A percentile compares a stretch with the other conserved stretches of the same genome.
phyloP scores from a whole-genome alignment of 2,329 filamentous ascomycete genomes.

The Chaetomiaceae sp. region DNA sequence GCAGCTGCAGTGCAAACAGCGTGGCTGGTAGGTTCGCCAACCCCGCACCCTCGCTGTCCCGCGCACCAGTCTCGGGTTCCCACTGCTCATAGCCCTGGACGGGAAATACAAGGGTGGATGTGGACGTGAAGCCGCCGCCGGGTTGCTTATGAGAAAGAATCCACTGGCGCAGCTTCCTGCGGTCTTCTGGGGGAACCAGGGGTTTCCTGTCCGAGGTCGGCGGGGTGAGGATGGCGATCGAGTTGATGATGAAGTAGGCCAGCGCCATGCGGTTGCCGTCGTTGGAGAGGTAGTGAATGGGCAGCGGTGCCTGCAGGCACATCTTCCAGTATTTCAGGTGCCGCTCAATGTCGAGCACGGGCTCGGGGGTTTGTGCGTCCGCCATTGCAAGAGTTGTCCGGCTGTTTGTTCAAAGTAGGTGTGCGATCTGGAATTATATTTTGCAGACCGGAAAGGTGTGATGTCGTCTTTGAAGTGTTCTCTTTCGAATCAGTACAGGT shows the following conservation, averaged over 20 bases:
- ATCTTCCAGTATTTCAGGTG: constrained; percentile 93
- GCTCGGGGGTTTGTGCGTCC: constrained; percentile 17
- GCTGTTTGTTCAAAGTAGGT: no score
- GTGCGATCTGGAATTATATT: no score
- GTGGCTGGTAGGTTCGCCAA: constrained; percentile 77
- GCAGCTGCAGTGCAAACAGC: constrained; percentile 75
- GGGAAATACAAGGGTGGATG: constrained; percentile 61
- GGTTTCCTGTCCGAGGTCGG: not conserved
- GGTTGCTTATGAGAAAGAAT: constrained; percentile 83
- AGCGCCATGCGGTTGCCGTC: constrained; percentile 89
- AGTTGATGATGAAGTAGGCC: constrained; percentile 82
- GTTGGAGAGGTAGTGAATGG: constrained; percentile 76
- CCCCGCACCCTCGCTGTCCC: constrained; percentile 35
- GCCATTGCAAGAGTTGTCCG: constrained; percentile 20
- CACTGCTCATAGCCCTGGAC: constrained; percentile 27
- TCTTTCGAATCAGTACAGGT: no score
- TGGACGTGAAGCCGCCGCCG: constrained; percentile 82
- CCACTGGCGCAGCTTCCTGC: constrained; percentile 59
- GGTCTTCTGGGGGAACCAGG: constrained; percentile 45
- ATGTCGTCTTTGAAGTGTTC: no score
- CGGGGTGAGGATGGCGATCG: constrained; percentile 71
- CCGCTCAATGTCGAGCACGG: constrained; percentile 52
- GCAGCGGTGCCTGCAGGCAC: constrained; percentile 77
- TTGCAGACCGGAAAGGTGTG: no score
- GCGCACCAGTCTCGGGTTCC: constrained; percentile 38